Evolutionary conservation across 805 yeast genomes (phyloP), one percentile per base, ranked within the genome.

Genomic region (Tanozyma kutaoensis): DNA sequence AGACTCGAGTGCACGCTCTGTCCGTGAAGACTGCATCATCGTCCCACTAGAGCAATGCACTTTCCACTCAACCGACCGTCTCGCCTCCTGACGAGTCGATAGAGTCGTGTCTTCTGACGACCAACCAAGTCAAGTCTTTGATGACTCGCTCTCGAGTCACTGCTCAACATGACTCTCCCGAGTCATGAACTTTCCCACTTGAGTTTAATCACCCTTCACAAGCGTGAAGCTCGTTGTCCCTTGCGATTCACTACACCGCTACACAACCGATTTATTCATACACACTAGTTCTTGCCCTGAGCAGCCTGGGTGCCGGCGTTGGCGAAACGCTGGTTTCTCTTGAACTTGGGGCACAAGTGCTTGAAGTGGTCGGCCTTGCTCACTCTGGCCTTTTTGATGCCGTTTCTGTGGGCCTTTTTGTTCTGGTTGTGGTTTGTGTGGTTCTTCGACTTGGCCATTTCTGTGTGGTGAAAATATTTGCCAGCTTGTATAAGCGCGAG

Each of bases 381-480:
- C 59, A 95, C 78, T 77, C 74, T 81, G 54, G 96, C 95, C 86
- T 88, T 91, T 81, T 88, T 88, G 74, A 91, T 88, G 73, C 98
- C 98, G 80, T 91, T 91, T 64, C 78, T 86, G 96, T 91, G 98
- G 58, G 97, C 97, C 93, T 91, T 91, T 65, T 69, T 80, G 85
- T 79, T 81, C 72, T 88, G 97, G 93, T 91, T 91, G 72, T 91
- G 98, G 70, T 85, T 86, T 69, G 98, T 91, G 67, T 91, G 97
- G 72, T 91, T 91, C 95, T 91, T 91, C 50, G 97, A 88, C 74
- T 91, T 91, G 67, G 98, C 64, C 98, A 91, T 88, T 69, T 53
- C 63, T 57, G 55, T 48, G 36, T 16, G 28, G 14, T 18, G 55
- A 45, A 46, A 48, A 63, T 59, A 47, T 21, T 12, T 18, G 21